Evolutionary conservation across 805 yeast genomes (phyloP).

Genomic region (Wickerhamomyces alni): DNA sequence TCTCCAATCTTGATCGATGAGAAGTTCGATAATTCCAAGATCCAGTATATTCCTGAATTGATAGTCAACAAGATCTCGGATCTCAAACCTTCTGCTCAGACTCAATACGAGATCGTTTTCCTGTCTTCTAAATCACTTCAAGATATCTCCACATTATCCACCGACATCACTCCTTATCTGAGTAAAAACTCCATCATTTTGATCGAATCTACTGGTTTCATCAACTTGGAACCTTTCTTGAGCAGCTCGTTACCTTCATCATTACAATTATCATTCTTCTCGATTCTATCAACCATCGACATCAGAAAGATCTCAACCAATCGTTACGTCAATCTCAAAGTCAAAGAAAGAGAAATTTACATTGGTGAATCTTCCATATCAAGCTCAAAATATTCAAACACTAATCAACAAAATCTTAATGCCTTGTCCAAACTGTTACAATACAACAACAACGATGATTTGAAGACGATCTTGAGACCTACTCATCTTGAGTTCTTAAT

Average conservation of each 20-base stretch:
- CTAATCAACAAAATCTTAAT: constrained; percentile 27
- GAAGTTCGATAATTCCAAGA: constrained; percentile 24
- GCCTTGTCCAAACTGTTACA: constrained; percentile 29
- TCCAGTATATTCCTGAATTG: constrained; percentile 20
- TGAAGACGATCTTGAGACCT: constrained; percentile 34
- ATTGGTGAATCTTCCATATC: constrained; percentile 35
- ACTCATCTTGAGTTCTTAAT: constrained; percentile 54
- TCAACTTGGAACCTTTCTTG: constrained; percentile 67
- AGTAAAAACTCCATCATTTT: constrained; percentile 45
- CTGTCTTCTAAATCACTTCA: constrained; percentile 45
- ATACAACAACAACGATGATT: constrained; percentile 34
- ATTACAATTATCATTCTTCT: constrained; percentile 16
- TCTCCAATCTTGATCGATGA: constrained; percentile 18
- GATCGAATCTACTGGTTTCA: constrained; percentile 66
- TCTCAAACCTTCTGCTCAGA: constrained; percentile 6
- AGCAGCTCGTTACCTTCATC: constrained; percentile 48
- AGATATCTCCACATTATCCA: constrained; percentile 39
- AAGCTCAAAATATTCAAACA: constrained; percentile 32
- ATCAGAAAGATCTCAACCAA: constrained; percentile 12
- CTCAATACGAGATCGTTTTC: constrained; percentile 37
- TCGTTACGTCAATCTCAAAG: constrained; percentile 15
- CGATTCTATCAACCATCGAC: constrained; percentile 17
- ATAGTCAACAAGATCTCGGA: constrained; percentile 2
- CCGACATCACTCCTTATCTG: constrained; percentile 31
- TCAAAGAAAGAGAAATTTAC: constrained; percentile 24